Evolutionary conservation across 768 basidiomycete species (phyloP), one percentile per base, ranked within the genome.

Genomic region (Mrakia blollopis): DNA sequence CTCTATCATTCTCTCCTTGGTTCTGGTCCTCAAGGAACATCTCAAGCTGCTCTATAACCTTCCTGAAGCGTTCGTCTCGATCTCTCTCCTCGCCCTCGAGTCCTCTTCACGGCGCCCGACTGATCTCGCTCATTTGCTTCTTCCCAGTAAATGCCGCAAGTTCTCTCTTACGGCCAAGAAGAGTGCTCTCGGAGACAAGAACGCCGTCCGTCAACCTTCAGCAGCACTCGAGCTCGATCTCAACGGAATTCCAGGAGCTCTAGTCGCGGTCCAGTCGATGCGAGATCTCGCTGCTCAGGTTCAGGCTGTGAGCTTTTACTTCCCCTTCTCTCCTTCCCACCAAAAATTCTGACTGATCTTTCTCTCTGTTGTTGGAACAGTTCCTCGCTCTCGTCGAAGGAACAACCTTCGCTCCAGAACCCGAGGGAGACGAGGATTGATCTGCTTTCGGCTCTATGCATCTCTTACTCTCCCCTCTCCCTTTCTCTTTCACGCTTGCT

Each of bases 81-180:
- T 25, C 72, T 32, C 16, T 37, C 21, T 52, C 32, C n/a, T 14
- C 30, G 25, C 25, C 3, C 23, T 13, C 57, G 61, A 13, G n/a
- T n/a, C n/a, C n/a, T n/a, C n/a, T n/a, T n/a, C n/a, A n/a, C n/a
- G n/a, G n/a, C 57, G 70, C 23, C 8, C 28, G 21, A 44, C 32
- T 79, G 61, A 80, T 74, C 41, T 47, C 73, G 11, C 1, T 18
- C 68, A 28, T 41, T 18, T 30, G 7, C 25, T 35, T 61, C 2
- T 37, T n/a, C n/a, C 32, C 76, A 97, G 94, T 62, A 98, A 97
- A 91, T 94, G 94, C 79, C 86, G 87, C 65, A 98, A 94, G 83
- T 97, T 92, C 81, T 87, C 89, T 6, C 83, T 63, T 13, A 62
- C 89, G 7, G 91, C 91, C 28, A 98, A 98, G 87, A 98, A 98